A percentile compares a stretch with the other conserved stretches of the same genome.
Evolutionary conservation across 352 stramenopile species (phyloP).

Genomic region (Globisporangium mamillatum): DNA sequence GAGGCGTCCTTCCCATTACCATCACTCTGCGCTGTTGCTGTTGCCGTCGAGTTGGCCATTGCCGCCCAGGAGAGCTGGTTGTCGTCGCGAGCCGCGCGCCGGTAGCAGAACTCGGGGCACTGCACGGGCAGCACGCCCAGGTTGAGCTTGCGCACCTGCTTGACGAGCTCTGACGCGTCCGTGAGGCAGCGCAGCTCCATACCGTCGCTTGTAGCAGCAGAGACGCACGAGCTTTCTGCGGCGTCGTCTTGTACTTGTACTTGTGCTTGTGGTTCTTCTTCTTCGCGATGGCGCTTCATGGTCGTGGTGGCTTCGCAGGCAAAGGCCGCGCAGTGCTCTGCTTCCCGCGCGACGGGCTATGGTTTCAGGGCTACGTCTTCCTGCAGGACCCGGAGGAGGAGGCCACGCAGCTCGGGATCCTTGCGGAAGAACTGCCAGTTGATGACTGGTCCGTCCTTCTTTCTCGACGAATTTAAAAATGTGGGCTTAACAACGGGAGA

Average conservation of each 20-base stretch:
- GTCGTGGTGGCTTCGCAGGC: not conserved
- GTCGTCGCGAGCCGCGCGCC: conserved; percentile 48
- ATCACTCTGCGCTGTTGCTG: not conserved
- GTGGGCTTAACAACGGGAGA: not conserved
- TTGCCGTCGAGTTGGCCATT: not conserved
- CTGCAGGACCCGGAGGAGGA: conserved; percentile 19
- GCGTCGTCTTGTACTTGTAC: not conserved
- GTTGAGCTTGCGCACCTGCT: conserved; percentile 63
- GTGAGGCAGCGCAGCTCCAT: conserved; percentile 45
- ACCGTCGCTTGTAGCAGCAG: conserved; percentile 19
- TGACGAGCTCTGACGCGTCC: conserved; percentile 37
- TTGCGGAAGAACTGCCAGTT: conserved; percentile 59
- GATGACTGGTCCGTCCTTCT: conserved; percentile 46
- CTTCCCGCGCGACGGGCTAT: conserved; percentile 46
- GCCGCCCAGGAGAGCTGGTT: conserved; percentile 46
- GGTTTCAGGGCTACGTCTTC: conserved; percentile 71
- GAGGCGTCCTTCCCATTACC: not conserved
- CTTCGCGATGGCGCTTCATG: conserved; percentile 25
- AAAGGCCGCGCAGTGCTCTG: conserved; percentile 49
- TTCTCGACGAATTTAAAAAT: not conserved
- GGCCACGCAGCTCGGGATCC: conserved; percentile 44
- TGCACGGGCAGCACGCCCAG: conserved; percentile 65
- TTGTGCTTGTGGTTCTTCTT: not conserved
- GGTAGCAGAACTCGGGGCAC: conserved; percentile 59
- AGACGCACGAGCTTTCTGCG: not conserved